Evolutionary conservation across 768 basidiomycete genomes (phyloP).

Genomic region (Psilocybe subaeruginosa): DNA sequence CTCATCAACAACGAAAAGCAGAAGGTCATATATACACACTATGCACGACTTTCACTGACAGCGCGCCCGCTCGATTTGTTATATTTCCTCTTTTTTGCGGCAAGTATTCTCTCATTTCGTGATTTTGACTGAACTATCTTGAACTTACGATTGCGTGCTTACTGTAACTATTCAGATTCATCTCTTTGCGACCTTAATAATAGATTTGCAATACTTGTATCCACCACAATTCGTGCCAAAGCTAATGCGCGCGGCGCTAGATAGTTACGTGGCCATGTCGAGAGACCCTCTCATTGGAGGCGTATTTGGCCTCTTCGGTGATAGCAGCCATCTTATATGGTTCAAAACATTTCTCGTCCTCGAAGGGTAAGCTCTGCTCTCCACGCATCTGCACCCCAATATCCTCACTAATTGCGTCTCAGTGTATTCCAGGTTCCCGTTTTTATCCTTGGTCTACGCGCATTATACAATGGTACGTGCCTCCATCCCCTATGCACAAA

Average conservation of each 20-base stretch:
- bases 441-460: conserved; percentile 69
- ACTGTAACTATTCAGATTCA: conserved; percentile 45
- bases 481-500: background rate
- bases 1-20: conserved; percentile 27
- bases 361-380: conserved; percentile 52
- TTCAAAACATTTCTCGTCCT: conserved; percentile 66
- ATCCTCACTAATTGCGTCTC: background rate
- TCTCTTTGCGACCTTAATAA: conserved; percentile 64
- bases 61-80: conserved; percentile 66
- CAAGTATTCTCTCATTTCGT: conserved; percentile 28
- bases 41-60: conserved; percentile 38
- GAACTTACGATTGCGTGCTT: background rate
- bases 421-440: conserved; percentile 78
- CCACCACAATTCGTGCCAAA: conserved; percentile 53
- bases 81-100: conserved; percentile 75
- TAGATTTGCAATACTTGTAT: conserved; percentile 75
- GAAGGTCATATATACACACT: conserved; percentile 5
- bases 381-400: background rate
- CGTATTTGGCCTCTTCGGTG: conserved; percentile 42
- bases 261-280: conserved; percentile 57
- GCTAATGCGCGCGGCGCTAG: conserved; percentile 44
- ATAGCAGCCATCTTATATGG: conserved; percentile 49
- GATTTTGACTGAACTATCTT: too few relatives aligned
- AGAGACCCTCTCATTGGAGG: conserved; percentile 70
- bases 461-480: conserved; percentile 56